Percentiles rank a stretch among this genome's conserved stretches.
These are phyloP conservation scores for Staphylotrichum tortipilum DNA, from an alignment of 495 filamentous ascomycete species.

Conservation along the genomic window DNA sequence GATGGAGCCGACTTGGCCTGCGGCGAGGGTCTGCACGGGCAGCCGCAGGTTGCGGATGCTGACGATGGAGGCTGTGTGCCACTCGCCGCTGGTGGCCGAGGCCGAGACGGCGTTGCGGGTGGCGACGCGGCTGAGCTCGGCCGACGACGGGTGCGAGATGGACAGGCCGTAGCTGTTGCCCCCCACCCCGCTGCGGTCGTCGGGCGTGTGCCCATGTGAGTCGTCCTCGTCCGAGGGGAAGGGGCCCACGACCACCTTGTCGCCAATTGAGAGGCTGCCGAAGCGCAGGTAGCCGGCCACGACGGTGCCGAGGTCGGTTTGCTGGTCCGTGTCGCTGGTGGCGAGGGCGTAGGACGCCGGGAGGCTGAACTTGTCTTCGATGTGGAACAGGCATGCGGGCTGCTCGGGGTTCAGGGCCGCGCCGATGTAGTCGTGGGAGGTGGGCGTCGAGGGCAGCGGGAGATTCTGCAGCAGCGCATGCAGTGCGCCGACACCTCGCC, in stretches of 20 bases:
- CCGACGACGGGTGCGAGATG: conserved; percentile 34
- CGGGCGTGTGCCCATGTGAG: conserved; percentile 25
- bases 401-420: conserved; percentile 40
- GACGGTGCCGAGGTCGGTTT: conserved; percentile 46
- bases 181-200: conserved; percentile 20
- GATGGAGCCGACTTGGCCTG: conserved; percentile 85
- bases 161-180: conserved; percentile 29
- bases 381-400: conserved; percentile 61
- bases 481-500: conserved; percentile 67
- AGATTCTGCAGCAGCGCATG: conserved; percentile 75
- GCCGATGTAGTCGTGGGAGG: conserved; percentile 35
- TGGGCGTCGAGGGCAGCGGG: conserved; percentile 56
- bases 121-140: conserved; percentile 33
- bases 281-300: conserved; percentile 76
- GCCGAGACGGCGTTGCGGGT: conserved; percentile 34
- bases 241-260: conserved; percentile 72
- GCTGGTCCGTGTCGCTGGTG: conserved; percentile 28
- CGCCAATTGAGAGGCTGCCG: conserved; percentile 68
- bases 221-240: conserved; percentile 47
- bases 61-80: conserved; percentile 68
- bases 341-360: conserved; percentile 40
- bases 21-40: conserved; percentile 64
- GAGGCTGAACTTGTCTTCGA: conserved; percentile 68
- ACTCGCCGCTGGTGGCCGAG: conserved; percentile 49
- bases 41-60: conserved; percentile 83